These are phyloP conservation scores for Colletotrichum magnum DNA, from an alignment of 2,329 filamentous ascomycete species.

Conservation along the genomic window DNA sequence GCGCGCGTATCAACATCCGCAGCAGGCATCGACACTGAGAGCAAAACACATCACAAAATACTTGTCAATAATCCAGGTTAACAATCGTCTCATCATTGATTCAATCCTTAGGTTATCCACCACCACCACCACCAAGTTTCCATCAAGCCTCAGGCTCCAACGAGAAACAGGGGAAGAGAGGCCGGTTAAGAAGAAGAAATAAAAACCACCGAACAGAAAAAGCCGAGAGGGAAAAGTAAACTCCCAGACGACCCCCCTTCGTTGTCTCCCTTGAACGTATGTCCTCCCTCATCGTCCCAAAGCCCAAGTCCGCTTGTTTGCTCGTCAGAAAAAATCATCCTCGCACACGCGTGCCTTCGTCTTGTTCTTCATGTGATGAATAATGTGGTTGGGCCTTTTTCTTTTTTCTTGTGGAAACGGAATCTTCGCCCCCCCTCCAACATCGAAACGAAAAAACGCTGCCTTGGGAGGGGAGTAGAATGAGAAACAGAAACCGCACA, in stretches of 20 bases:
- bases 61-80: constrained; percentile 1
- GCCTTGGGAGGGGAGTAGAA: background rate
- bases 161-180: background rate
- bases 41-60: constrained; percentile 1
- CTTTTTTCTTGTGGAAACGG: background rate
- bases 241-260: constrained; percentile 4
- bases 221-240: constrained; percentile 1
- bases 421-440: no score
- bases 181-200: background rate
- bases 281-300: background rate
- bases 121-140: constrained; percentile 15
- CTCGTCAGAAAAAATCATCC: background rate
- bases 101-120: constrained; percentile 15
- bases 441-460: background rate
- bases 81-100: constrained; percentile 41
- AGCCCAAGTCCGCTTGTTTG: background rate
- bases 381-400: background rate
- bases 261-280: background rate
- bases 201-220: background rate
- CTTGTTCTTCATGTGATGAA: background rate
- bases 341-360: background rate
- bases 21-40: background rate
- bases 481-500: constrained; percentile 7
- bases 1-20: no score
- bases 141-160: constrained; percentile 9